A percentile compares a stretch with the other conserved stretches of the same genome.
phyloP scores from a whole-genome alignment of 1,139 yeast genomes.

The Scheffersomyces parashehatae region DNA sequence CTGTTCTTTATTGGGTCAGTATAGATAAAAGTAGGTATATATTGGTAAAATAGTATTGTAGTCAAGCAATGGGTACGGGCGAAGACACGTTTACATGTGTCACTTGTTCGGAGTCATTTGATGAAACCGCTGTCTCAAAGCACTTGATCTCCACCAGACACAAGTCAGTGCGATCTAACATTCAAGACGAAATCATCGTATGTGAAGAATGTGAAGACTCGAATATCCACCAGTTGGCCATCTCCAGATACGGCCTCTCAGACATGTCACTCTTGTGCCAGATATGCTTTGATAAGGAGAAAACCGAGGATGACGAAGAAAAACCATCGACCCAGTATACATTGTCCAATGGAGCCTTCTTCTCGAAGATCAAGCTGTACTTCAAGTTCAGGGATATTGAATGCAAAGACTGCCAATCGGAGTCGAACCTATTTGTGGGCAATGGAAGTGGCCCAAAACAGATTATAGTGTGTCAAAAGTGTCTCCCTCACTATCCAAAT shows the following conservation, averaged over 20 bases:
- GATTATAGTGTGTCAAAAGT: slow-evolving; percentile 41
- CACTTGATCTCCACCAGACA: slow-evolving; percentile 59
- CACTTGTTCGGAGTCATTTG: slow-evolving; percentile 27
- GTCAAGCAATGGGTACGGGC: too few species aligned
- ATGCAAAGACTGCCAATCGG: slow-evolving; percentile 47
- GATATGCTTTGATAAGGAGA: slow-evolving; percentile 44
- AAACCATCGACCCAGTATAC: slow-evolving; percentile 53
- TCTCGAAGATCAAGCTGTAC: slow-evolving; percentile 49
- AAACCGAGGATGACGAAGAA: slow-evolving; percentile 44
- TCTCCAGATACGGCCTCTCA: slow-evolving; percentile 55
- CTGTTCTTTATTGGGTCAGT: too few species aligned
- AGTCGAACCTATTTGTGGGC: slow-evolving; percentile 38
- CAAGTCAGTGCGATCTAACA: slow-evolving; percentile 40
- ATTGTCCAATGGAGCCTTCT: slow-evolving; percentile 54
- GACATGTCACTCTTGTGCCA: slow-evolving; percentile 56
- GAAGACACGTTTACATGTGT: slow-evolving; percentile 22
- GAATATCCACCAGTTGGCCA: slow-evolving; percentile 54
- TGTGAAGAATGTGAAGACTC: slow-evolving; percentile 60
- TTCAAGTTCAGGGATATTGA: slow-evolving; percentile 50
- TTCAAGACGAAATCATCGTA: slow-evolving; percentile 41
- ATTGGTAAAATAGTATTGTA: too few species aligned
- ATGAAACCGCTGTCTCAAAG: slow-evolving; percentile 27
- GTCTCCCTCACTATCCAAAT: slow-evolving; percentile 26
- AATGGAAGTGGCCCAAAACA: slow-evolving; percentile 18
- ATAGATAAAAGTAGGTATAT: too few species aligned